Evolutionary conservation across 176 grass and related monocot species (phyloP).

Genomic region (Paspalum notatum): DNA sequence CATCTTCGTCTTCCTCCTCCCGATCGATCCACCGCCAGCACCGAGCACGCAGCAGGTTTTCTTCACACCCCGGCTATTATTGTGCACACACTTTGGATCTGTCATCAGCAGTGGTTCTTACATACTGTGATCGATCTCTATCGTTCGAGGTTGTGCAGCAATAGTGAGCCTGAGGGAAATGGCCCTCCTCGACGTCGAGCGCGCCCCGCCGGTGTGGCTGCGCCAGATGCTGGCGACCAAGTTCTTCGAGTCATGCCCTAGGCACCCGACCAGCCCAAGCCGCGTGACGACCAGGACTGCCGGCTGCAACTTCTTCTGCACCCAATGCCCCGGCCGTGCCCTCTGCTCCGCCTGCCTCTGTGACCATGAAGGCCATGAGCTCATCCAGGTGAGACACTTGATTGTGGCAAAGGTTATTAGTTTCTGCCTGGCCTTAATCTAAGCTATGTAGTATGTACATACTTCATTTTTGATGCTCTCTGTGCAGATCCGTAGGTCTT

Average conservation of each 20-base stretch:
- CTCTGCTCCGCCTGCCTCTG: background rate
- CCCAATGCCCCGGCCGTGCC: background rate
- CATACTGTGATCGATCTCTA: background rate
- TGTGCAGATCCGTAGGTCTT: slow-evolving; percentile 11
- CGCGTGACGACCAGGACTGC: background rate
- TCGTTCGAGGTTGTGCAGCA: background rate
- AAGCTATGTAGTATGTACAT: no score
- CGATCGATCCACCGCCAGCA: no score
- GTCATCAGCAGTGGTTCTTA: no score
- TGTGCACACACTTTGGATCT: no score
- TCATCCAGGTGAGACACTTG: background rate
- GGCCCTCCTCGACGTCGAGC: accelerated
- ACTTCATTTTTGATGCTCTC: no score
- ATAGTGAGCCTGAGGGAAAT: background rate
- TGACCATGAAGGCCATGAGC: slow-evolving; percentile 3
- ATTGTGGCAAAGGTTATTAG: background rate
- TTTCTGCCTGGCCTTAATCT: background rate
- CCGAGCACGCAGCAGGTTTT: no score
- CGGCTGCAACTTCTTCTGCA: background rate
- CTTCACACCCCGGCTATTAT: no score
- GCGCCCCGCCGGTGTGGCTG: slow-evolving; percentile 13
- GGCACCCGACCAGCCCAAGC: background rate
- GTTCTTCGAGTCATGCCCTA: slow-evolving; percentile 25
- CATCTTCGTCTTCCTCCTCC: no score
- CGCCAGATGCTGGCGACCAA: background rate